Percentiles rank a stretch among this genome's conserved stretches.
phyloP scores from a whole-genome alignment of 75 land plant genomes.

The Picea glauca region DNA sequence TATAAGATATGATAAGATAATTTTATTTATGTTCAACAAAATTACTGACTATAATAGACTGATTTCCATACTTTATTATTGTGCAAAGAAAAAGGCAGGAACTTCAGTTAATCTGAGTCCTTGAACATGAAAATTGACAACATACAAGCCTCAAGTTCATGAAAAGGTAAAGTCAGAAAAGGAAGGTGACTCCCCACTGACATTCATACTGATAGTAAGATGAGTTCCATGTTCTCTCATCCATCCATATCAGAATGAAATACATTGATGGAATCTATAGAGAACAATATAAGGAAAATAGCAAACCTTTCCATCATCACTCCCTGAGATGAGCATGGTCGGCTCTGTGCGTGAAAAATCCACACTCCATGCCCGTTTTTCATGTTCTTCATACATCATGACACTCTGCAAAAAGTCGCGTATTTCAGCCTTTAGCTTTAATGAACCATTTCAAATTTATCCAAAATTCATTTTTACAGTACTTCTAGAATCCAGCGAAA shows the following conservation, averaged over 20 bases:
- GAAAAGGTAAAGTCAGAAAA: neutral
- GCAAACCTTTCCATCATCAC: slow-evolving; percentile 96
- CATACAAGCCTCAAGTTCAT: neutral
- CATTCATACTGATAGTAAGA: neutral
- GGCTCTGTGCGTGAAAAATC: slow-evolving; percentile 97
- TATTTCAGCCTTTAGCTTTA: neutral
- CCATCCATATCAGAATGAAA: neutral
- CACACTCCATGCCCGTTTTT: slow-evolving; percentile 99
- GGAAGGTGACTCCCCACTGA: neutral
- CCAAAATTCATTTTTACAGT: neutral
- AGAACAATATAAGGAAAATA: neutral
- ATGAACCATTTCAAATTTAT: neutral
- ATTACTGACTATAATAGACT: neutral
- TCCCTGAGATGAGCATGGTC: slow-evolving; percentile 93
- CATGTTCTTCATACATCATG: slow-evolving; percentile 98
- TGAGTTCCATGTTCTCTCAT: neutral
- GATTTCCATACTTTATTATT: neutral
- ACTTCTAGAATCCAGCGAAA: neutral
- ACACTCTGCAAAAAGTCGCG: slow-evolving; percentile 50
- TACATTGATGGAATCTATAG: neutral
- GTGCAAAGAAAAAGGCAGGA: slow-evolving; percentile 1
- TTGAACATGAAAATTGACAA: neutral
- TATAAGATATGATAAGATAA: neutral
- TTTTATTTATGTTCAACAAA: neutral
- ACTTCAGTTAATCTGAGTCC: neutral